A percentile compares a stretch with the other conserved stretches of the same genome.
These are phyloP conservation scores for Mycosarcoma maydis DNA, from an alignment of 1,284 basidiomycete species.

Conservation along the genomic window DNA sequence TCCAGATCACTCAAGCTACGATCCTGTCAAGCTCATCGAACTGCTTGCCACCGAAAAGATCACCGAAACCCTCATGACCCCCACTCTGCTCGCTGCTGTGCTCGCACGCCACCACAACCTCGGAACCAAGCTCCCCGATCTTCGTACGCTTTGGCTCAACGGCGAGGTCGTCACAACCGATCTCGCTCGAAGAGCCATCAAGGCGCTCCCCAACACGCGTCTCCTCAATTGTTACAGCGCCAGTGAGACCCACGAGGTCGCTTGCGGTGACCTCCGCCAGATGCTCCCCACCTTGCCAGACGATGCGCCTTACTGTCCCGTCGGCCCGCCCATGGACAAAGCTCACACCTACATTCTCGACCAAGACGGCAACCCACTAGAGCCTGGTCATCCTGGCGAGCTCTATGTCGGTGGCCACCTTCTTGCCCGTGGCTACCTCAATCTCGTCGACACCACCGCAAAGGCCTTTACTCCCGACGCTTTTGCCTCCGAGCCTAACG, in stretches of 20 bases:
- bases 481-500: conserved; percentile 24
- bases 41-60: conserved; percentile 55
- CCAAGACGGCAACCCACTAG: conserved; percentile 49
- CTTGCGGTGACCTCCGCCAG: conserved; percentile 58
- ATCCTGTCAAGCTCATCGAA: conserved; percentile 60
- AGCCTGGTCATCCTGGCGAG: conserved; percentile 55
- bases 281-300: conserved; percentile 29
- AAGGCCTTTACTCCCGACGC: conserved; percentile 59
- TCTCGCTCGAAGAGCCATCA: conserved; percentile 56
- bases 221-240: conserved; percentile 66
- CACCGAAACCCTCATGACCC: conserved; percentile 67
- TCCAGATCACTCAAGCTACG: conserved; percentile 62
- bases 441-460: conserved; percentile 60
- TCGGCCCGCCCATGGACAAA: conserved; percentile 60
- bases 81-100: conserved; percentile 63
- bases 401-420: conserved; percentile 63
- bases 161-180: conserved; percentile 66
- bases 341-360: conserved; percentile 63
- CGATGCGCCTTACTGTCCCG: conserved; percentile 55
- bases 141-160: conserved; percentile 65
- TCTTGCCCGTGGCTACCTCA: conserved; percentile 64
- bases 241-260: conserved; percentile 66
- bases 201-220: conserved; percentile 58
- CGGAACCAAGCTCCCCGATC: conserved; percentile 50
- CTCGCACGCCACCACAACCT: conserved; percentile 55